A percentile compares a stretch with the other conserved stretches of the same genome.
These are phyloP conservation scores for Daldinia eschscholtzii DNA, from an alignment of 2,329 filamentous ascomycete species.

Conservation along the genomic window DNA sequence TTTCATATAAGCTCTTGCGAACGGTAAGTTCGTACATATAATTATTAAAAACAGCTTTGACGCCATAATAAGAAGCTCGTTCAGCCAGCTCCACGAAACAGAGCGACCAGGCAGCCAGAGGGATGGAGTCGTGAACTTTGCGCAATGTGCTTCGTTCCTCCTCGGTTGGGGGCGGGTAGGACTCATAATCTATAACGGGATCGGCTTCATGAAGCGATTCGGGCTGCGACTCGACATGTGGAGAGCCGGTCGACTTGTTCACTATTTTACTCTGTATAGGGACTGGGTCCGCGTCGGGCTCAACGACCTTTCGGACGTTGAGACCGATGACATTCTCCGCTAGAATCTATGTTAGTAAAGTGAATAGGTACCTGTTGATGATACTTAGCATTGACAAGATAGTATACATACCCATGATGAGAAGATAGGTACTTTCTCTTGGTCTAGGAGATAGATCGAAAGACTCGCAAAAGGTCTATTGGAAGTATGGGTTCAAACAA, in stretches of 20 bases:
- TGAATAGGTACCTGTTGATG: too few species aligned
- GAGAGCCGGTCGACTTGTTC: background rate
- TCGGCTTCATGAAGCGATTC: constrained; percentile 27
- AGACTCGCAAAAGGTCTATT: constrained; percentile 13
- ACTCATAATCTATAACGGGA: constrained; percentile 44
- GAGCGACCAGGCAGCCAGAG: constrained; percentile 60
- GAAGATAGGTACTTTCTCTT: constrained; percentile 7
- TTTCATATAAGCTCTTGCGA: background rate
- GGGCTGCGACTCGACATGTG: constrained; percentile 30
- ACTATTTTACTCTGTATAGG: background rate
- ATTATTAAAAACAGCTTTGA: constrained; percentile 64
- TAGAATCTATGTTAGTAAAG: constrained; percentile 7
- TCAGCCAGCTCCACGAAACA: constrained; percentile 66
- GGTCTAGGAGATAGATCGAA: constrained; percentile 1
- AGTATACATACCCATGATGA: constrained; percentile 32
- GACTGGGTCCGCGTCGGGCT: constrained; percentile 32
- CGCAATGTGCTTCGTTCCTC: constrained; percentile 61
- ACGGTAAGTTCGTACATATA: constrained; percentile 56
- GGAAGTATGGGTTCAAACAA: background rate
- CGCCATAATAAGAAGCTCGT: constrained; percentile 66
- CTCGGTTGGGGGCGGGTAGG: constrained; percentile 58
- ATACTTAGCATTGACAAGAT: background rate
- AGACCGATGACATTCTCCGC: constrained; percentile 41
- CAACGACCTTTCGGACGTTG: constrained; percentile 36
- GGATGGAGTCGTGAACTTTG: constrained; percentile 60